Evolutionary conservation across 768 basidiomycete genomes (phyloP).

Genomic region (Leccinum truebloodii): DNA sequence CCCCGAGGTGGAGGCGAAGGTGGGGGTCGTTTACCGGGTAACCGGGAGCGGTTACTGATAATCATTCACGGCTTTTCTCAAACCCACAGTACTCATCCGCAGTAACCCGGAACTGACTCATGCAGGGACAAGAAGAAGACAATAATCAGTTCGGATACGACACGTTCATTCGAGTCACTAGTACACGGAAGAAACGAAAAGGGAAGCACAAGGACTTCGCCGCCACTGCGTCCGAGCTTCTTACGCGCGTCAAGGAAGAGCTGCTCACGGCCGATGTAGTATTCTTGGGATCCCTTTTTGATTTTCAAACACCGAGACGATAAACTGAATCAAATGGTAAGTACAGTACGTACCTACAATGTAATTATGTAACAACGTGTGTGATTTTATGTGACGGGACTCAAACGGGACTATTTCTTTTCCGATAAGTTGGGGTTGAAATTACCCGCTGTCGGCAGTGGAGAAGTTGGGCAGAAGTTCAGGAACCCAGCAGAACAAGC

Average conservation of each 20-base stretch:
- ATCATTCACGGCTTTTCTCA: not conserved
- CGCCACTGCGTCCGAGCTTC: conserved; percentile 37
- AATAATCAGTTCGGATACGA: conserved; percentile 39
- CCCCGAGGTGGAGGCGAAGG: too few species aligned
- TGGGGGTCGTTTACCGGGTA: not conserved
- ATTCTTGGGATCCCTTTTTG: too few species aligned
- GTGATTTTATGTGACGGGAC: too few species aligned
- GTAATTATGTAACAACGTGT: too few species aligned
- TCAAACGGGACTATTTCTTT: too few species aligned
- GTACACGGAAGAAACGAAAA: conserved; percentile 50
- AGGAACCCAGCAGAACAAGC: too few species aligned
- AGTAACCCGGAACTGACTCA: conserved; percentile 2
- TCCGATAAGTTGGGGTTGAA: too few species aligned
- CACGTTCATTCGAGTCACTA: conserved; percentile 51
- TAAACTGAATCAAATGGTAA: too few species aligned
- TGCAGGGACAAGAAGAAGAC: conserved; percentile 20
- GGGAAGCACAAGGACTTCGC: conserved; percentile 35
- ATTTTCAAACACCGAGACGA: too few species aligned
- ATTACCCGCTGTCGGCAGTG: too few species aligned
- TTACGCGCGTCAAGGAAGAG: conserved; percentile 48
- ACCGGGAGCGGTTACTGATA: not conserved
- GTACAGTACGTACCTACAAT: too few species aligned
- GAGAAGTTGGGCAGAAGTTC: too few species aligned
- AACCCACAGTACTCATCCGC: not conserved
- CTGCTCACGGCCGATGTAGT: conserved; percentile 40